Evolutionary conservation across 2,329 filamentous ascomycete species (phyloP).

Genomic region (Stagonosporopsis tanaceti): DNA sequence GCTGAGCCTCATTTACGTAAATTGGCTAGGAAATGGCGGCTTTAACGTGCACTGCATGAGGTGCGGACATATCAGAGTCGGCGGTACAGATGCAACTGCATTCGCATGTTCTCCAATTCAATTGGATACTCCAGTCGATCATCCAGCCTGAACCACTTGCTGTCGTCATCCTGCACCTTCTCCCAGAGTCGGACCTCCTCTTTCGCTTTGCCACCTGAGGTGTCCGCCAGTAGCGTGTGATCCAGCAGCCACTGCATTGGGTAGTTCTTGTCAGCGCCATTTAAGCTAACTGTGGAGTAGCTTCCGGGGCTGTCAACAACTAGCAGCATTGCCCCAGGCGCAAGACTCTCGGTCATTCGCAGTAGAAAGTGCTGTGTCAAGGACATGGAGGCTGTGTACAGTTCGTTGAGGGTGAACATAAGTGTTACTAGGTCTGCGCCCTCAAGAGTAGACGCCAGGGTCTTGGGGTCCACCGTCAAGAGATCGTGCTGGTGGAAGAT

Average conservation of each 20-base stretch:
- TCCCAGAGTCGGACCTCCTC: constrained; percentile 64
- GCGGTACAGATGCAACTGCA: constrained; percentile 86
- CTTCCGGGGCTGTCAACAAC: constrained; percentile 93
- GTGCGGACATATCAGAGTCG: neutral
- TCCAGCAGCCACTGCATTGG: constrained; percentile 95
- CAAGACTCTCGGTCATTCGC: constrained; percentile 66
- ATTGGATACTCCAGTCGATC: constrained; percentile 78
- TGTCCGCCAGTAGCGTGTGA: constrained; percentile 70
- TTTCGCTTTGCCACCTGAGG: constrained; percentile 18
- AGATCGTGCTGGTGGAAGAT: constrained; percentile 62
- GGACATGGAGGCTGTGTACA: constrained; percentile 80
- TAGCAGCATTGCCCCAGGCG: constrained; percentile 72
- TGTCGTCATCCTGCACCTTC: constrained; percentile 77
- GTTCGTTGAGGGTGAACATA: constrained; percentile 94
- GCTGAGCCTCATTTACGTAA: neutral
- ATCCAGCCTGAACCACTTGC: constrained; percentile 80
- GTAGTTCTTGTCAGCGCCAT: constrained; percentile 69
- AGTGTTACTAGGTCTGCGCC: constrained; percentile 71
- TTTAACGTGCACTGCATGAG: neutral
- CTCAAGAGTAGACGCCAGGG: constrained; percentile 44
- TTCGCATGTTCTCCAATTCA: constrained; percentile 91
- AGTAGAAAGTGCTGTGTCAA: constrained; percentile 81
- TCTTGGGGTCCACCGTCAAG: constrained; percentile 51
- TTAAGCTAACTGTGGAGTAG: constrained; percentile 81
- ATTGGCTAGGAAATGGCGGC: no score